Percentiles rank a stretch among this genome's conserved stretches.
Conservation (phyloP, 352 stramenopile genomes). For the Pythium folliculosum region DNA sequence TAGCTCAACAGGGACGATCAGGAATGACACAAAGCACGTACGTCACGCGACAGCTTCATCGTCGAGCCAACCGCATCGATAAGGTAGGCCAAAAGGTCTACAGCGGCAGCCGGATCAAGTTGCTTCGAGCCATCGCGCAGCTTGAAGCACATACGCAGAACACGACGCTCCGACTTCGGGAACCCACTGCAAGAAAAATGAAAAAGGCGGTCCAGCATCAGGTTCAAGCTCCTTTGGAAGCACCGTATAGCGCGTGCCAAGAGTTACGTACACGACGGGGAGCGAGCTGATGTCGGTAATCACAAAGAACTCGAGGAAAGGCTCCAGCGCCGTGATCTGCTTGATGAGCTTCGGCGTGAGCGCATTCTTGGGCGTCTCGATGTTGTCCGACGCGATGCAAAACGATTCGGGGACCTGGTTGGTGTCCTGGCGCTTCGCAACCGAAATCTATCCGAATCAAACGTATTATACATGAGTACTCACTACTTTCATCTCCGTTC, state of each 20-base stretch:
- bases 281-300: slow-evolving; percentile 80
- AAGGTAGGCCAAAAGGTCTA: slow-evolving; percentile 50
- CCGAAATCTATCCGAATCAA: slow-evolving; percentile 46
- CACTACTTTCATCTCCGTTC: neutral
- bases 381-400: slow-evolving; percentile 64
- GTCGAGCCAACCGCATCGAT: slow-evolving; percentile 68
- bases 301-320: slow-evolving; percentile 73
- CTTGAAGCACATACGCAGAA: slow-evolving; percentile 71
- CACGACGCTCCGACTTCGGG: slow-evolving; percentile 56
- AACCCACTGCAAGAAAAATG: slow-evolving; percentile 46
- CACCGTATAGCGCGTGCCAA: neutral
- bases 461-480: neutral
- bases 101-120: slow-evolving; percentile 49
- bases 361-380: slow-evolving; percentile 61
- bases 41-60: slow-evolving; percentile 78
- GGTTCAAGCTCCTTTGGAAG: neutral
- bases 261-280: slow-evolving; percentile 41
- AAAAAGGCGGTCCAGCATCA: neutral
- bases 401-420: slow-evolving; percentile 62
- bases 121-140: slow-evolving; percentile 60
- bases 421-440: slow-evolving; percentile 59
- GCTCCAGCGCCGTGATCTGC: slow-evolving; percentile 64
- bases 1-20: neutral
- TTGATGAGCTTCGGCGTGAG: slow-evolving; percentile 54
- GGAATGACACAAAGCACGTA: slow-evolving; percentile 25